These are phyloP conservation scores for Leccinellum albellum DNA, from an alignment of 768 basidiomycete genomes.

Conservation along the genomic window DNA sequence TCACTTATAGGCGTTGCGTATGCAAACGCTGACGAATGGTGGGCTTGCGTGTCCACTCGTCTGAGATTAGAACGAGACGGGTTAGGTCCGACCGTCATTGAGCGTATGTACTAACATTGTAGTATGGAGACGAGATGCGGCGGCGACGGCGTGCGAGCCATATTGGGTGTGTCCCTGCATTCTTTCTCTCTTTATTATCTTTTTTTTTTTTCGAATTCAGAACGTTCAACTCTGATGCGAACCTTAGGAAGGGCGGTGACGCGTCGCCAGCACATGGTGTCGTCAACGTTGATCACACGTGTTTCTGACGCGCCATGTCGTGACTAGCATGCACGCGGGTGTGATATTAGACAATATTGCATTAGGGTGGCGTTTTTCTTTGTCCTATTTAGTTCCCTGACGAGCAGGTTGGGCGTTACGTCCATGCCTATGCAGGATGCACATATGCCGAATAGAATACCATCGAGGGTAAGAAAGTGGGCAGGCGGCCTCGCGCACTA, in stretches of 20 bases:
- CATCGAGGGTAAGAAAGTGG: background rate
- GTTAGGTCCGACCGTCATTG: background rate
- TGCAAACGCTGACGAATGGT: background rate
- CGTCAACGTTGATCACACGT: constrained; percentile 15
- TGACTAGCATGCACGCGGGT: background rate
- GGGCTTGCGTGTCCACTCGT: background rate
- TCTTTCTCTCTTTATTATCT: background rate
- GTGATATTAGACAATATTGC: background rate
- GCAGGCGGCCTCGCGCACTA: background rate
- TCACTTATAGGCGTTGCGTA: background rate
- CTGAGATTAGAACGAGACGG: background rate
- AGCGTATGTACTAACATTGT: background rate
- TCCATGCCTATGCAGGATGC: background rate
- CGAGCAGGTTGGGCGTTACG: background rate
- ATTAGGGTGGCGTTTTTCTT: background rate
- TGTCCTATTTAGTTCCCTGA: background rate
- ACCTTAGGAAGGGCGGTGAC: background rate
- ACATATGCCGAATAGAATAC: background rate
- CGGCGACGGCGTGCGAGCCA: background rate
- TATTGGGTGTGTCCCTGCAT: background rate
- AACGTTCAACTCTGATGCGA: background rate
- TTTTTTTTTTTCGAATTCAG: background rate
- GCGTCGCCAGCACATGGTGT: background rate
- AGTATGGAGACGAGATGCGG: background rate
- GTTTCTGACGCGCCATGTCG: constrained; percentile 11